These are phyloP conservation scores for Sclerotinia minor DNA, from an alignment of 2,329 filamentous ascomycete species.

Conservation along the genomic window DNA sequence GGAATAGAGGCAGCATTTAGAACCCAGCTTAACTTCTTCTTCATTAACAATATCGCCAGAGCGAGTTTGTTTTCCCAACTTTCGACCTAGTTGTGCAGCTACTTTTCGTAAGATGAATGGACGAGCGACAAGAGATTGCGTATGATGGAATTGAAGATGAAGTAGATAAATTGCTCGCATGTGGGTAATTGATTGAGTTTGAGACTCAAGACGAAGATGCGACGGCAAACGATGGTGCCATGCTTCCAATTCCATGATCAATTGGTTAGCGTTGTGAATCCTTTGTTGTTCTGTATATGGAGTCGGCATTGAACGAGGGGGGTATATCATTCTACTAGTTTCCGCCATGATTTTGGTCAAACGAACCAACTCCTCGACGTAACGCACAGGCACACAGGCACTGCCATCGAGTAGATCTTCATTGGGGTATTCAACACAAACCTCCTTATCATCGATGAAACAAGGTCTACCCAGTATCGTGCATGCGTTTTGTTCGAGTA, in stretches of 20 bases:
- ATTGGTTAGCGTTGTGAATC: constrained; percentile 32
- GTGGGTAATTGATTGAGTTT: constrained; percentile 31
- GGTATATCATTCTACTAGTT: constrained; percentile 38
- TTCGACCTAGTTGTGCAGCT: constrained; percentile 35
- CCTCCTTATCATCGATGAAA: constrained; percentile 38
- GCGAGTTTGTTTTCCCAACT: constrained; percentile 35
- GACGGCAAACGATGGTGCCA: constrained; percentile 38
- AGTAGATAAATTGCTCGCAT: constrained; percentile 37
- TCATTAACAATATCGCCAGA: constrained; percentile 37
- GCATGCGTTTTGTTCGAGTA: constrained; percentile 40
- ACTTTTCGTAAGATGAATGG: constrained; percentile 40
- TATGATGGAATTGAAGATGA: constrained; percentile 39
- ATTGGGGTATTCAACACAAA: constrained; percentile 38
- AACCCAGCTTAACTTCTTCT: constrained; percentile 35
- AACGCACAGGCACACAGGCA: constrained; percentile 34
- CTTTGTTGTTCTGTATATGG: constrained; percentile 33
- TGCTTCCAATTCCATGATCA: constrained; percentile 34
- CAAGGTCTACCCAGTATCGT: constrained; percentile 39
- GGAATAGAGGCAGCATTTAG: constrained; percentile 36
- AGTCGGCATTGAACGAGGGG: constrained; percentile 28
- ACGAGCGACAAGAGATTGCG: constrained; percentile 37
- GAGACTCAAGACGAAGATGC: constrained; percentile 33
- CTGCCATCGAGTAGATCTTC: constrained; percentile 38
- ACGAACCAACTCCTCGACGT: constrained; percentile 35
- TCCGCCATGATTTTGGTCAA: constrained; percentile 35